Conservation (phyloP, 2,329 filamentous ascomycete genomes). For the Gnomoniopsis sp. region DNA sequence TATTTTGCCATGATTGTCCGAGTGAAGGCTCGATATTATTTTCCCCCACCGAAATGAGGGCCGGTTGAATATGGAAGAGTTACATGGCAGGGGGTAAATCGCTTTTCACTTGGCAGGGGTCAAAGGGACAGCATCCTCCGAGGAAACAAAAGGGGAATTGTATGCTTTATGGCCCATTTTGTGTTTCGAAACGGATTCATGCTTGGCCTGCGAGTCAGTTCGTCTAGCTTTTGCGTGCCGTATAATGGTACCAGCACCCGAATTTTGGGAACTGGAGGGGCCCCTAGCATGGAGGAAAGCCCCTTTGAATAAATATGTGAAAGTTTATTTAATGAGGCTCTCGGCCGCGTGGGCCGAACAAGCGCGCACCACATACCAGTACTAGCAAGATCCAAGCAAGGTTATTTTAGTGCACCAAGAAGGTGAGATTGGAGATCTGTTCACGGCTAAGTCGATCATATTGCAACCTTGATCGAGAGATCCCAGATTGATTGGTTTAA, state of each 20-base stretch:
- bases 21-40: neutral
- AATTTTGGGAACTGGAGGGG: neutral
- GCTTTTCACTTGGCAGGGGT: neutral
- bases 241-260: neutral
- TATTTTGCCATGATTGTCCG: neutral
- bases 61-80: slow-evolving; percentile 18
- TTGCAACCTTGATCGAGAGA: too few relatives aligned
- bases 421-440: too few relatives aligned
- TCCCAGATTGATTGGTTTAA: too few relatives aligned
- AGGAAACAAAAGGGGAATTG: neutral
- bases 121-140: neutral
- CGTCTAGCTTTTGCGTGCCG: neutral
- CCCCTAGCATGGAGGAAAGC: neutral
- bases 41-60: slow-evolving; percentile 1
- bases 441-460: too few relatives aligned
- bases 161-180: neutral
- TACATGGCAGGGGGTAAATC: neutral
- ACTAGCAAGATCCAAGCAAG: too few relatives aligned
- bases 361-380: too few relatives aligned
- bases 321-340: neutral
- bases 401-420: too few relatives aligned
- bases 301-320: neutral
- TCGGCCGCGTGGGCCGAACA: too few relatives aligned
- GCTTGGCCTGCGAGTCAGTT: neutral
- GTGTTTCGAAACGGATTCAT: neutral